These are phyloP conservation scores for Crithidia expoeki DNA, from an alignment of 208 protist species.

Conservation along the genomic window DNA sequence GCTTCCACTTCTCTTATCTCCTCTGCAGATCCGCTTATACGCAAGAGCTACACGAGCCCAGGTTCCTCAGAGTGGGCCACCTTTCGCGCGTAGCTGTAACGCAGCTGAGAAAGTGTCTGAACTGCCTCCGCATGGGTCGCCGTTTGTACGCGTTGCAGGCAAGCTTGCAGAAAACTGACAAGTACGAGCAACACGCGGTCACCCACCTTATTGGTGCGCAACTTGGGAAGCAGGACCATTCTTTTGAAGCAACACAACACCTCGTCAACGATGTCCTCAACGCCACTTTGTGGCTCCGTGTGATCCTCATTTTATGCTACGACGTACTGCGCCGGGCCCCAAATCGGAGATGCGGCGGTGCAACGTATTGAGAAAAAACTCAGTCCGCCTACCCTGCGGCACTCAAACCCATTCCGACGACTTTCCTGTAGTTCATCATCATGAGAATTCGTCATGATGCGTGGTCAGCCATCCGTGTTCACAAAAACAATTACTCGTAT, in stretches of 20 bases:
- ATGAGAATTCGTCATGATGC: not conserved
- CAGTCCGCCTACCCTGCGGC: not conserved
- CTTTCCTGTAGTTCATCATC: not conserved
- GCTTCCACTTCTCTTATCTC: not conserved
- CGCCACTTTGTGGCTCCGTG: not conserved
- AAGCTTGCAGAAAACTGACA: not conserved
- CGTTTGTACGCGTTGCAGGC: not conserved
- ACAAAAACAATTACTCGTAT: no score
- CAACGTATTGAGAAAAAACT: not conserved
- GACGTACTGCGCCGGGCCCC: not conserved
- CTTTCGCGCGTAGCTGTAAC: not conserved
- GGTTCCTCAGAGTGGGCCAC: not conserved
- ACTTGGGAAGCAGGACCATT: not conserved
- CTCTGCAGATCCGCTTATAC: not conserved
- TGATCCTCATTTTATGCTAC: not conserved
- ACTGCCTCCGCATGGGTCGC: not conserved
- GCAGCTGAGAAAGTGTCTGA: not conserved
- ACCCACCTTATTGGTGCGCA: not conserved
- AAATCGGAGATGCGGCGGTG: not conserved
- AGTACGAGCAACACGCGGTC: not conserved
- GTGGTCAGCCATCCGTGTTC: not conserved
- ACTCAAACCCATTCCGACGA: constrained; percentile 2
- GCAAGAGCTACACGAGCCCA: not conserved
- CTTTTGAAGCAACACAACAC: not conserved
- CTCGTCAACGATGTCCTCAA: constrained; percentile 3